These are phyloP conservation scores for Bassia scoparia DNA, from an alignment of 148 eudicot species.

Conservation along the genomic window DNA sequence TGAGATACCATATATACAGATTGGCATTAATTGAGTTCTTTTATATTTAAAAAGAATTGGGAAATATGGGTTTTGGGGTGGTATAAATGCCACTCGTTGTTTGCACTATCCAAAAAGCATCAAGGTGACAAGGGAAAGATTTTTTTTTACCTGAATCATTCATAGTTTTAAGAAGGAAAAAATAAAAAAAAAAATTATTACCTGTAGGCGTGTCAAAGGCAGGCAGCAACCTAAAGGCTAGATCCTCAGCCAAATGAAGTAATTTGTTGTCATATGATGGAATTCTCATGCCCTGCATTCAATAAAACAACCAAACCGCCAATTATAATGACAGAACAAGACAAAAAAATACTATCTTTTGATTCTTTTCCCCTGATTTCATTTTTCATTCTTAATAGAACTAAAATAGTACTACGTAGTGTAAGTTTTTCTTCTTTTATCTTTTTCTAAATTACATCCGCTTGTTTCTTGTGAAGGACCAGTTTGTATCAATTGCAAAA, in stretches of 20 bases:
- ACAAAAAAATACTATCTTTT: background rate
- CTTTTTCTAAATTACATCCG: too few relatives aligned
- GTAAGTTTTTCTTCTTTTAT: too few relatives aligned
- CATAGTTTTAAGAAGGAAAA: background rate
- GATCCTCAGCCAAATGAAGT: conserved; percentile 88
- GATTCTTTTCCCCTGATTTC: background rate
- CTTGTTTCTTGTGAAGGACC: background rate
- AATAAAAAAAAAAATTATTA: conserved; percentile 16
- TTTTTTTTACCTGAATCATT: background rate
- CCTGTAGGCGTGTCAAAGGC: conserved; percentile 99
- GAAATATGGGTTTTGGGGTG: too few relatives aligned
- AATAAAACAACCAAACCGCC: conserved; percentile 7
- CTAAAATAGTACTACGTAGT: too few relatives aligned
- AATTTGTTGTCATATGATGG: conserved; percentile 82
- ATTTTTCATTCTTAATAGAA: background rate
- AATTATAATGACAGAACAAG: background rate
- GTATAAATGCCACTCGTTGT: too few relatives aligned
- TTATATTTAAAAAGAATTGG: background rate
- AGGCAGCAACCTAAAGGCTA: conserved; percentile 75
- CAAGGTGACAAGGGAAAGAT: background rate
- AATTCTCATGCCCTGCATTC: conserved; percentile 81
- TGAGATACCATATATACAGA: too few relatives aligned
- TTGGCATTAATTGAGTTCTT: background rate
- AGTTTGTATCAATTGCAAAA: too few relatives aligned
- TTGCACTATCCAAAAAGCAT: too few relatives aligned